Conservation (phyloP, 352 stramenopile species). For the Globisporangium cederbergense region DNA sequence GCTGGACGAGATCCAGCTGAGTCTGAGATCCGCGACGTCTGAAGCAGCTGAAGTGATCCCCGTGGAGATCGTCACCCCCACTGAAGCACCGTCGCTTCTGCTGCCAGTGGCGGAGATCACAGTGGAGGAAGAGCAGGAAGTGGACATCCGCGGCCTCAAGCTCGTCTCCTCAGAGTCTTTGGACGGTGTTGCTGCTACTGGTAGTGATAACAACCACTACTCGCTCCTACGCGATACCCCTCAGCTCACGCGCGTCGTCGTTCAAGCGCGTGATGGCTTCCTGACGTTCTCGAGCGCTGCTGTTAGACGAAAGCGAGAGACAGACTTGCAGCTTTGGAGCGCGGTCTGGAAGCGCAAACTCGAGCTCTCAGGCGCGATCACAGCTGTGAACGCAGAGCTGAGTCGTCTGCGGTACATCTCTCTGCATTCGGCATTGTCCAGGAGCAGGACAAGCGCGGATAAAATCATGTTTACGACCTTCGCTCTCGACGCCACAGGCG, state of each 20-base stretch:
- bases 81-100: conserved; percentile 7
- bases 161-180: conserved; percentile 3
- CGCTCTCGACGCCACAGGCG: neutral
- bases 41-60: conserved; percentile 1
- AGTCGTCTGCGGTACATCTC: conserved; percentile 8
- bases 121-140: conserved; percentile 2
- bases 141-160: conserved; percentile 14
- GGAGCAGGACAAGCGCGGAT: neutral
- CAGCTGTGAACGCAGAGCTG: conserved; percentile 8
- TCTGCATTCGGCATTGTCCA: neutral
- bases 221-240: neutral
- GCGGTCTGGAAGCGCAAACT: conserved; percentile 9
- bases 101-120: conserved; percentile 6
- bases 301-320: neutral
- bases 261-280: conserved; percentile 8
- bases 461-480: conserved; percentile 9
- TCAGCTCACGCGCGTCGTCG: conserved; percentile 4
- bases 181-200: neutral
- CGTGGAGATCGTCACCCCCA: conserved; percentile 8
- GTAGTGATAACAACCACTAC: neutral
- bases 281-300: conserved; percentile 1
- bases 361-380: conserved; percentile 6
- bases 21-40: conserved; percentile 1
- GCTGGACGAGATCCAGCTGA: conserved; percentile 11
- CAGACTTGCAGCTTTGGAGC: neutral